These are phyloP conservation scores for Cornus florida DNA, from an alignment of 148 eudicot species.

Conservation along the genomic window DNA sequence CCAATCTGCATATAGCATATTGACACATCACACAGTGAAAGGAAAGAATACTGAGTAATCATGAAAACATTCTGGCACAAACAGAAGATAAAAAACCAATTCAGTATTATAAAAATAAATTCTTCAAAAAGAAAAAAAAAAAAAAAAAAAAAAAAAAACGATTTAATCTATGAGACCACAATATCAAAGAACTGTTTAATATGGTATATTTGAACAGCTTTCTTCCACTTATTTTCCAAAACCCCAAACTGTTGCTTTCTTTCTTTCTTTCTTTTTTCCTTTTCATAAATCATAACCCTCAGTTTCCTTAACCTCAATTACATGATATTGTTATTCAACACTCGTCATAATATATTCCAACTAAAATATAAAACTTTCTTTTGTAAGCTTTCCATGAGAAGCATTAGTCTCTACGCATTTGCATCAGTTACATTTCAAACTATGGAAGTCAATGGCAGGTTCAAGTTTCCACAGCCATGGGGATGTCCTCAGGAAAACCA, in stretches of 20 bases:
- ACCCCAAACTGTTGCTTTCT: neutral
- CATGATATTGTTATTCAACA: neutral
- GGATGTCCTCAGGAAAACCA: neutral
- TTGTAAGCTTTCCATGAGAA: neutral
- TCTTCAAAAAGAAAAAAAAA: no score
- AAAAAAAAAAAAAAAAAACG: no score
- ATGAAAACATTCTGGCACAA: neutral
- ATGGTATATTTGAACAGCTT: neutral
- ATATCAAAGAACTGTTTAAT: neutral
- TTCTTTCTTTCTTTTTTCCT: no score
- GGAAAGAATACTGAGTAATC: neutral
- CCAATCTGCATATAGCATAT: slow-evolving; percentile 54
- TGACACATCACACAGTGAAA: neutral
- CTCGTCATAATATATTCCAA: neutral
- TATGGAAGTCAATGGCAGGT: neutral
- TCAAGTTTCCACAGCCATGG: neutral
- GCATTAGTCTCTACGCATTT: no score
- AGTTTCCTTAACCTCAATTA: no score
- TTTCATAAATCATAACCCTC: no score
- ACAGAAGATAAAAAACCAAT: neutral
- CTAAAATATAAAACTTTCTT: neutral
- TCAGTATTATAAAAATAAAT: neutral
- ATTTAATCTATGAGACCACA: neutral
- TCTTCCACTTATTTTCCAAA: neutral
- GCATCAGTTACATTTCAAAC: neutral